These are phyloP conservation scores for Penicillium cinerascens DNA, from an alignment of 495 filamentous ascomycete genomes.

Conservation along the genomic window DNA sequence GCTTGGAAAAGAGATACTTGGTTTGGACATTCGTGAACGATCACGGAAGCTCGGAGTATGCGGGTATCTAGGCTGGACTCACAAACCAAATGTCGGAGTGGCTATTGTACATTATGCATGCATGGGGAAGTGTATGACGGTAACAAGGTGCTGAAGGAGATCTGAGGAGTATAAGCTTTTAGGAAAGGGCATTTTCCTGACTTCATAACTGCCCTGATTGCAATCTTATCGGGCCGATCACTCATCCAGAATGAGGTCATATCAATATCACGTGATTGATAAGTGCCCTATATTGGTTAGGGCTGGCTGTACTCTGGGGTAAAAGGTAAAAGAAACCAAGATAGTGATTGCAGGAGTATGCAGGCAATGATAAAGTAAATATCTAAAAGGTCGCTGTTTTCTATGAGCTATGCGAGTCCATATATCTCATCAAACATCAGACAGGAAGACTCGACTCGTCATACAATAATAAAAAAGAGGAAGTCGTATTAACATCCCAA, in stretches of 20 bases:
- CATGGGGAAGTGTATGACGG: not conserved
- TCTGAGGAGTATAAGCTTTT: not conserved
- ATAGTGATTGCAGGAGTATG: not conserved
- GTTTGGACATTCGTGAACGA: not conserved
- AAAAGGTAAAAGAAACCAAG: not conserved
- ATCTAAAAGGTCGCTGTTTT: slow-evolving; percentile 14
- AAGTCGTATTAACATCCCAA: slow-evolving; percentile 46
- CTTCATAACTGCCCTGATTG: not conserved
- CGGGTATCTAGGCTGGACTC: slow-evolving; percentile 10
- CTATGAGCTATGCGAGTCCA: slow-evolving; percentile 22
- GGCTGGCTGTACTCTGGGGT: slow-evolving; percentile 2
- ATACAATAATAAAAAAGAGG: slow-evolving; percentile 35
- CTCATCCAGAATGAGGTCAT: slow-evolving; percentile 15
- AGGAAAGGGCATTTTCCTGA: not conserved
- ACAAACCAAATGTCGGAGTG: slow-evolving; percentile 52
- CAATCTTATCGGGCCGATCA: slow-evolving; percentile 9
- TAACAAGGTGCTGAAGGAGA: not conserved
- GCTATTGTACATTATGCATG: slow-evolving; percentile 38
- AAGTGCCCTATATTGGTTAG: slow-evolving; percentile 16
- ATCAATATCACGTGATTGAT: slow-evolving; percentile 8
- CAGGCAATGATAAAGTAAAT: not conserved
- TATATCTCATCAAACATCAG: slow-evolving; percentile 11
- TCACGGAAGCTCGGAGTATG: not conserved
- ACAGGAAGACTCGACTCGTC: slow-evolving; percentile 31
- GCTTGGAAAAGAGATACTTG: too few species aligned